Evolutionary conservation across 192 early-diverging fungal species (phyloP), one percentile per base, ranked within the genome.

Genomic region (Thoreauomyces humboldtii): DNA sequence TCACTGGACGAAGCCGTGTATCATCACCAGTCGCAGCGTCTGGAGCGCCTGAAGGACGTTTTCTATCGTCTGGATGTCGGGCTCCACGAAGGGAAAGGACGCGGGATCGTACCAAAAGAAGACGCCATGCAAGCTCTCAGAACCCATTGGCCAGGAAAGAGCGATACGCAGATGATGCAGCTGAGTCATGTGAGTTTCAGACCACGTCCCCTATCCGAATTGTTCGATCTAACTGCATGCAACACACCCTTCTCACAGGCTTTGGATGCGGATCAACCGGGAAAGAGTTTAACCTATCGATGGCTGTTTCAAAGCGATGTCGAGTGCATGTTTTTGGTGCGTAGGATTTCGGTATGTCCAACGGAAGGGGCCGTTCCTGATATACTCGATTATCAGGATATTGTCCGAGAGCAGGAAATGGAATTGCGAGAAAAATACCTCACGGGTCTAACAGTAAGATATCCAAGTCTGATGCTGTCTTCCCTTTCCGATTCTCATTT

Each of bases 251-350:
- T 54, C 4, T 25, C n/a, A 31, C 28, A 81, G 80, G 77, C 74
- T 15, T 25, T 82, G 28, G 75, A 77, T 25, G 68, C 72, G 1
- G 81, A 82, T 41, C 81, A 82, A 33, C 59, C 73, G 12, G 75
- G 81, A 0, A 47, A 51, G 17, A 65, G 28, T 4, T 24, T 79
- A 12, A 75, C 73, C 19, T 80, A 79, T 33, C 58, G 61, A 9
- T 76, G 74, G 71, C 58, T 82, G 11, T 82, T 82, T 63, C 65
- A 71, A 31, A 21, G 21, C 19, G 81, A 79, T 31, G 47, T 38
- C 7, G 73, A 78, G 19, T 67, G 70, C 21, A 29, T 67, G 51
- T 82, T 82, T 37, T 41, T 78, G 47, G 55, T 57, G 38, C 17
- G 50, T 52, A n/a, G n/a, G n/a, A n/a, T n/a, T n/a, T n/a, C n/a